A percentile compares a stretch with the other conserved stretches of the same genome.
Evolutionary conservation across 164 flowering plant genomes (phyloP).

Genomic region (Berberis vulgaris): DNA sequence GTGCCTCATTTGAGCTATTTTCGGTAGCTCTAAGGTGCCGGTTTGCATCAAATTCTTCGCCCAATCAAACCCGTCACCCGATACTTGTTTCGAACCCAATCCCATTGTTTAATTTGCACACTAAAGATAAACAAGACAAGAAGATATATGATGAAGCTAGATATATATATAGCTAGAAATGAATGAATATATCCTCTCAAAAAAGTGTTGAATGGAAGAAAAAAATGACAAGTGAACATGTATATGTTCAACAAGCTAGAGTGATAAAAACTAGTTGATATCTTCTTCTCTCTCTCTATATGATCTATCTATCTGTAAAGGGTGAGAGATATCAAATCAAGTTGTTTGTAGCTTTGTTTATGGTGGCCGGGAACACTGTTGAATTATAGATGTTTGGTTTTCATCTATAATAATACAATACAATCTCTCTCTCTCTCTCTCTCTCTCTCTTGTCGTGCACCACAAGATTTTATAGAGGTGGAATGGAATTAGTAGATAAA

Average conservation of each 20-base stretch:
- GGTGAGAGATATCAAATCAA: conserved; percentile 9
- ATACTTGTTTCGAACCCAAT: conserved; percentile 49
- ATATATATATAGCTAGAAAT: not conserved
- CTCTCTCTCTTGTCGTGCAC: conserved; percentile 9
- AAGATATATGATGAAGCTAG: not conserved
- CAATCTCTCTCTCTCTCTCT: too few species aligned
- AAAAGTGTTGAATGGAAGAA: conserved; percentile 12
- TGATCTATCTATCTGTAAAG: conserved; percentile 17
- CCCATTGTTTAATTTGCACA: conserved; percentile 35
- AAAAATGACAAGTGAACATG: conserved; percentile 33
- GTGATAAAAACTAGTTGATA: conserved; percentile 1
- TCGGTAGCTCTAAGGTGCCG: conserved; percentile 22
- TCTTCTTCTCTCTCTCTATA: conserved; percentile 4
- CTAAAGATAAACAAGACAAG: not conserved
- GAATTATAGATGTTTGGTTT: conserved; percentile 4
- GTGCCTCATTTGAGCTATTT: conserved; percentile 12
- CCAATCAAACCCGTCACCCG: conserved; percentile 41
- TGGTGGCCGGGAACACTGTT: not conserved
- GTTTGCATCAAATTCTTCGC: conserved; percentile 20
- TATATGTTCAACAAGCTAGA: conserved; percentile 12
- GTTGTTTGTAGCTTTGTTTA: conserved; percentile 4
- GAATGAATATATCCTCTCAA: not conserved
- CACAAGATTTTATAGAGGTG: conserved; percentile 11
- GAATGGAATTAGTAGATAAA: not conserved
- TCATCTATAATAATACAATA: conserved; percentile 5